phyloP scores from a whole-genome alignment of 768 basidiomycete genomes.

The Xerocomus potaroensis region DNA sequence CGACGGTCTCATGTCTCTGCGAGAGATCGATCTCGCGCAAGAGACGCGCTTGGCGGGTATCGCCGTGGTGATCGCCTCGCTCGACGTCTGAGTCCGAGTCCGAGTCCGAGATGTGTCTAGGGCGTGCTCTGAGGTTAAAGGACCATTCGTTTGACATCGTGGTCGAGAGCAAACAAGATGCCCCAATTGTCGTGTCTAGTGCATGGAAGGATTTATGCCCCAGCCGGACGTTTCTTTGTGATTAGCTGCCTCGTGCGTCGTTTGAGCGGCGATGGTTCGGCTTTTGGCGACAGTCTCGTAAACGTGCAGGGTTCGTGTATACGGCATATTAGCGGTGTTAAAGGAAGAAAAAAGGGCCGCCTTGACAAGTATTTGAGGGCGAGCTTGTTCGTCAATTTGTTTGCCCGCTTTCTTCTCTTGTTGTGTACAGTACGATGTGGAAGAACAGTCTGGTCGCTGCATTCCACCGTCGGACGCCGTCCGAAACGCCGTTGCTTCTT shows the following conservation, averaged over 20 bases:
- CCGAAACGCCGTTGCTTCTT: neutral
- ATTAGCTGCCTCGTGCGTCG: neutral
- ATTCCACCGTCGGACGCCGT: neutral
- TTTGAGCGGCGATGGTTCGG: neutral
- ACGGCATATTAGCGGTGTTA: neutral
- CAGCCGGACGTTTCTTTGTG: neutral
- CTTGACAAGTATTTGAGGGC: conserved; percentile 7
- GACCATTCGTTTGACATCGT: conserved; percentile 24
- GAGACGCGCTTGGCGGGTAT: conserved; percentile 25
- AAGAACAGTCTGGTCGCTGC: conserved; percentile 11
- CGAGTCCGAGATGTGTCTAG: conserved; percentile 10
- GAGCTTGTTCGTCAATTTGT: neutral
- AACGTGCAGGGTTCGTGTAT: neutral
- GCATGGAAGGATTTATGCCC: neutral
- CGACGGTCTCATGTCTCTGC: conserved; percentile 53
- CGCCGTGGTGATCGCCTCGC: neutral
- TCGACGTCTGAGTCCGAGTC: conserved; percentile 21
- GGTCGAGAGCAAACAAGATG: neutral
- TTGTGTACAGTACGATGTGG: conserved; percentile 5
- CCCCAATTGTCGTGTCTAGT: neutral
- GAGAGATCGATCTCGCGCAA: conserved; percentile 58
- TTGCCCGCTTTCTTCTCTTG: neutral
- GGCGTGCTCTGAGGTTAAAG: conserved; percentile 20
- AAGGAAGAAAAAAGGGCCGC: neutral
- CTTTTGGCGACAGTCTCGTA: neutral